phyloP scores from a whole-genome alignment of 1,139 yeast genomes.

The Debaryomyces subglobosus region DNA sequence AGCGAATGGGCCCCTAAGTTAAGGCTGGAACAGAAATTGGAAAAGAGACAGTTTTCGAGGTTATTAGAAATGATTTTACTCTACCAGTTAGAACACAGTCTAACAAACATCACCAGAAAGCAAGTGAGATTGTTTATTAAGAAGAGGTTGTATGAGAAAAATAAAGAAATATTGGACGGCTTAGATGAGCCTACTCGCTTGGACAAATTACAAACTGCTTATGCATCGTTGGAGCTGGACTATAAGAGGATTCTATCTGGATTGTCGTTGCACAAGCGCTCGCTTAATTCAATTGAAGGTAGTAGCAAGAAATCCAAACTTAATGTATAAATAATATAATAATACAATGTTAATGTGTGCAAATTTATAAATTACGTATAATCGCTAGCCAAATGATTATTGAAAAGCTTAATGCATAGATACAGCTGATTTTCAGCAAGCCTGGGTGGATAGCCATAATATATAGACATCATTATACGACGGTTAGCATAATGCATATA shows the following conservation, averaged over 20 bases:
- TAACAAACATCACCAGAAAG: slow-evolving; percentile 30
- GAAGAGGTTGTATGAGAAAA: slow-evolving; percentile 71
- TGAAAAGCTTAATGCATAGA: background rate
- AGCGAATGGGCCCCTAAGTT: slow-evolving; percentile 48
- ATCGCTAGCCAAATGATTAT: background rate
- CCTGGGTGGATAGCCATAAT: background rate
- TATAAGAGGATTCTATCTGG: slow-evolving; percentile 58
- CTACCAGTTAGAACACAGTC: slow-evolving; percentile 36
- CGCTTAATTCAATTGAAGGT: background rate
- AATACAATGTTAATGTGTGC: background rate
- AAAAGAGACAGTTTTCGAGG: slow-evolving; percentile 75
- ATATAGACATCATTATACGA: background rate
- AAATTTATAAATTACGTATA: background rate
- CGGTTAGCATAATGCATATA: background rate
- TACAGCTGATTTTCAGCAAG: background rate
- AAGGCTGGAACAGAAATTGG: slow-evolving; percentile 58
- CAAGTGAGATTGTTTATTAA: slow-evolving; percentile 66
- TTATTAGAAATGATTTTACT: slow-evolving; percentile 75
- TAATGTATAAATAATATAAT: slow-evolving; percentile 1
- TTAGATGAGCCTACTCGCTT: slow-evolving; percentile 62
- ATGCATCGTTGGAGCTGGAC: slow-evolving; percentile 66
- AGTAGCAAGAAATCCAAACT: slow-evolving; percentile 5
- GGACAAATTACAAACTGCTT: slow-evolving; percentile 79
- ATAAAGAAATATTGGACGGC: slow-evolving; percentile 72
- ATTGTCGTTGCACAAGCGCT: slow-evolving; percentile 24